Conservation (phyloP, 2,329 filamentous ascomycete genomes). For the Cadophora sp. region DNA sequence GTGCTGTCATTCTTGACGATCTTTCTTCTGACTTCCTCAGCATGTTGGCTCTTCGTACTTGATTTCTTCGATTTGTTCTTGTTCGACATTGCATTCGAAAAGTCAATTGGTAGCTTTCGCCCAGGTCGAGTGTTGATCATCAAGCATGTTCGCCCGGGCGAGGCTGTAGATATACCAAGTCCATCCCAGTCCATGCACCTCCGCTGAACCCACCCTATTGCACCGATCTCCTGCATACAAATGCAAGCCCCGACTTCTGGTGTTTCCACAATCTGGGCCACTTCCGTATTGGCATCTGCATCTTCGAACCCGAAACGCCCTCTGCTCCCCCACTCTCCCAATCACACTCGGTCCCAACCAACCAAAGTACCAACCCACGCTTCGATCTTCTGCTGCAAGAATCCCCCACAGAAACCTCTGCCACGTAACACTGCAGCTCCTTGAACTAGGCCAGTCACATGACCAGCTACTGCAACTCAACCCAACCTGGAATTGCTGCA, state of each 20-base stretch:
- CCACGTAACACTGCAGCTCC: slow-evolving; percentile 7
- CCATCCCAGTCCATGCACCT: slow-evolving; percentile 2
- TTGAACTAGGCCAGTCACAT: background rate
- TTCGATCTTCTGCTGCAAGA: background rate
- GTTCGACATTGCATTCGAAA: background rate
- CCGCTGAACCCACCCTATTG: background rate
- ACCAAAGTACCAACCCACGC: background rate
- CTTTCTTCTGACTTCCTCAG: background rate
- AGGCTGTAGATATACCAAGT: slow-evolving; percentile 2
- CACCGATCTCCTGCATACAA: slow-evolving; percentile 7
- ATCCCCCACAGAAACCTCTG: background rate
- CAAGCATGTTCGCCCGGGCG: slow-evolving; percentile 4
- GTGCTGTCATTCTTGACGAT: background rate
- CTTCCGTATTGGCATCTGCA: background rate
- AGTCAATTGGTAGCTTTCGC: background rate
- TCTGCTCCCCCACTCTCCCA: background rate
- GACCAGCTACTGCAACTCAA: slow-evolving; percentile 1
- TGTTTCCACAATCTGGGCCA: background rate
- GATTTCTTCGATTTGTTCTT: slow-evolving; percentile 11
- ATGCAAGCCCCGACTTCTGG: background rate
- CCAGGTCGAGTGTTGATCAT: background rate
- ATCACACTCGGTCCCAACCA: background rate
- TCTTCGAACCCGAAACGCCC: background rate
- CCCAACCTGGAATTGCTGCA: slow-evolving; percentile 3
- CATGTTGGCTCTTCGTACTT: background rate